Evolutionary conservation across 2,329 filamentous ascomycete genomes (phyloP), one percentile per base, ranked within the genome.

Genomic region (Claviceps monticola): DNA sequence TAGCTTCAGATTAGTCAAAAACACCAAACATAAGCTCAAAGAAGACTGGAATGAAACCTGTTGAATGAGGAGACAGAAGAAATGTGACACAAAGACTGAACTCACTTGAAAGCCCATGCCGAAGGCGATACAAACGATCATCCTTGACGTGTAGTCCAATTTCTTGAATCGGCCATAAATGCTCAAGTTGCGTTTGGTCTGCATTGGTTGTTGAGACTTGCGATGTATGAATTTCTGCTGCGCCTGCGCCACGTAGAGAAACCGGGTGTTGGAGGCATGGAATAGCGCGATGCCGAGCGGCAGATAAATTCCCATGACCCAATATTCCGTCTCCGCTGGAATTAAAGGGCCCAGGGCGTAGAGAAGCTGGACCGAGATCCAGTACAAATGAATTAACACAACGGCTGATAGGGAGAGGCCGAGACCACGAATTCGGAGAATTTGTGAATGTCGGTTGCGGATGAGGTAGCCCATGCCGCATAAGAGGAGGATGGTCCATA

Each of bases 201-300:
- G 53, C 39, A 41, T 11, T 4, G 14, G 53, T 4, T 9, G 29
- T 1, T 50, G 38, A 4, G 50, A 38, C 23, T 36, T 29, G 34
- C 34, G 29, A n/a, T 37, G 46, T 16, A 58, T 51, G 45, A 62
- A 66, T 43, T 58, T 57, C 52, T 61, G 62, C 60, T 82, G 79
- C 16, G 71, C 65, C 56, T 71, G 72, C 50, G 78, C 78, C 48
- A 82, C 66, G 53, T 80, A 67, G 19, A 81, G 71, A 51, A 83
- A 78, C 49, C 78, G 75, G 55, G 68, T 73, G 61, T 83, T 82
- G 53, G 77, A 77, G 29, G 78, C 80, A 57, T 84, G 80, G 60
- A 84, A 84, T 2, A 84, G 67, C 16, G 79, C 80, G 49, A 84
- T 78, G 36, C 81, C 80, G 47, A 79, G 73, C 5, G 81, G 82